Conservation (phyloP, 805 yeast species). For the Komagataella phaffii region DNA sequence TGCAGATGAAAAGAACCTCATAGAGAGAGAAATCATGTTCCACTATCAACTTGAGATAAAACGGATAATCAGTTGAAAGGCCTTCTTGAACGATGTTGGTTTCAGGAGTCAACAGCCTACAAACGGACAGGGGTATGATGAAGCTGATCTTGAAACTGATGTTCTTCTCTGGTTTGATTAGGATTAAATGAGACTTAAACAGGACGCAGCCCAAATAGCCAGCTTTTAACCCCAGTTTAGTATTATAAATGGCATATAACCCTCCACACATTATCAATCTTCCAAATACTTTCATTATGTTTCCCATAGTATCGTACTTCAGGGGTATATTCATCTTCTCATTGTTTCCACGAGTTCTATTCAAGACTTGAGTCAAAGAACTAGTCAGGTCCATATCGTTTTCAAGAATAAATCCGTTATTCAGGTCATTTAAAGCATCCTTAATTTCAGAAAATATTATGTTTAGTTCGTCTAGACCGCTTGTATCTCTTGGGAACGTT, state of each 20-base stretch:
- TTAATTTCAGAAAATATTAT: background rate
- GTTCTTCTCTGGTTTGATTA: constrained; percentile 16
- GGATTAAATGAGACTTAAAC: constrained; percentile 37
- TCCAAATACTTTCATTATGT: constrained; percentile 24
- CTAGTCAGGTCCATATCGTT: constrained; percentile 7
- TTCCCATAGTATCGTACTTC: constrained; percentile 16
- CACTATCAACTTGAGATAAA: constrained; percentile 29
- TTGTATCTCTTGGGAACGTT: constrained; percentile 11
- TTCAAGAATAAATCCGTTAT: constrained; percentile 6
- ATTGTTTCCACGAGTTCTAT: background rate
- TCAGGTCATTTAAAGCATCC: constrained; percentile 5
- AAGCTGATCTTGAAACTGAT: constrained; percentile 23
- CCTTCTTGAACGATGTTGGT: constrained; percentile 15
- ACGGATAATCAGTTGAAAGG: constrained; percentile 17
- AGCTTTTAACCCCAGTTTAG: constrained; percentile 5
- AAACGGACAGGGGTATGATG: constrained; percentile 31
- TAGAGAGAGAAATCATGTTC: constrained; percentile 26
- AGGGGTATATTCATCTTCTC: constrained; percentile 8
- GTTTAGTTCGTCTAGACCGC: constrained; percentile 6
- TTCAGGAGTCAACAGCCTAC: constrained; percentile 12
- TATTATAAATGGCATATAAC: constrained; percentile 24
- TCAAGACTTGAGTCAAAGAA: constrained; percentile 5
- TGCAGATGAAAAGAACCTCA: constrained; percentile 28
- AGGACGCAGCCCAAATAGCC: constrained; percentile 22
- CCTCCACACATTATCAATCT: constrained; percentile 29